These are phyloP conservation scores for Penicillium alfredii DNA, from an alignment of 495 filamentous ascomycete species.

Conservation along the genomic window DNA sequence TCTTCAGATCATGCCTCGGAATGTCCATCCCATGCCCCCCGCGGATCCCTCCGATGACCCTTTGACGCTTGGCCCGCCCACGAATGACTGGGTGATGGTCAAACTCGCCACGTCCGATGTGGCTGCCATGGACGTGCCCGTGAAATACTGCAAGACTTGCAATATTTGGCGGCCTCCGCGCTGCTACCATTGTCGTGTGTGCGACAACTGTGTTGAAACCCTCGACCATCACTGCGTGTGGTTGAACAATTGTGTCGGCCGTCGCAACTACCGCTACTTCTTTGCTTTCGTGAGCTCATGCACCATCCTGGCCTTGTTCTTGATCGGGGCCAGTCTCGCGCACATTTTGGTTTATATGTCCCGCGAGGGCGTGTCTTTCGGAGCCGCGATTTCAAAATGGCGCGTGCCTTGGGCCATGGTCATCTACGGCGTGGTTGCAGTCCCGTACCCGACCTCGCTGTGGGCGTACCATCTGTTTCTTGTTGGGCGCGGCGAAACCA, in stretches of 20 bases:
- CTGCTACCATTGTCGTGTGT: constrained; percentile 92
- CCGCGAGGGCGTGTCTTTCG: constrained; percentile 56
- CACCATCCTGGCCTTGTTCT: constrained; percentile 69
- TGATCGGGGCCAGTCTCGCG: constrained; percentile 67
- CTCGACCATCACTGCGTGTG: constrained; percentile 98
- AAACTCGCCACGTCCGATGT: constrained; percentile 65
- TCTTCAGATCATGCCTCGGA: constrained; percentile 72
- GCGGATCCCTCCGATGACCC: constrained; percentile 62
- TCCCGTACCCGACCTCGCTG: constrained; percentile 77
- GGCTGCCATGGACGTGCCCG: constrained; percentile 91
- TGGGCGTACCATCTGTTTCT: constrained; percentile 87
- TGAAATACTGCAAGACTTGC: constrained; percentile 96
- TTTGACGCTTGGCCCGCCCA: constrained; percentile 70
- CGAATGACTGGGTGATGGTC: constrained; percentile 86
- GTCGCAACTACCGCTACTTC: constrained; percentile 97
- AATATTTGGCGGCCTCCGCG: constrained; percentile 94
- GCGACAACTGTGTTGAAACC: constrained; percentile 95
- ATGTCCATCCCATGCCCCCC: constrained; percentile 62
- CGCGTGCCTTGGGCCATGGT: constrained; percentile 85
- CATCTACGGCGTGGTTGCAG: constrained; percentile 68
- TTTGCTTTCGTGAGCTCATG: constrained; percentile 77
- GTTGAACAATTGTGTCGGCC: constrained; percentile 97
- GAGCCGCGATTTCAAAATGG: constrained; percentile 56
- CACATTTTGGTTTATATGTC: constrained; percentile 71
- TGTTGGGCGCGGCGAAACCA: constrained; percentile 86